Evolutionary conservation across 371 early-diverging fungal species (phyloP), one percentile per base, ranked within the genome.

Genomic region (Thermomucor indicae-seudaticae): DNA sequence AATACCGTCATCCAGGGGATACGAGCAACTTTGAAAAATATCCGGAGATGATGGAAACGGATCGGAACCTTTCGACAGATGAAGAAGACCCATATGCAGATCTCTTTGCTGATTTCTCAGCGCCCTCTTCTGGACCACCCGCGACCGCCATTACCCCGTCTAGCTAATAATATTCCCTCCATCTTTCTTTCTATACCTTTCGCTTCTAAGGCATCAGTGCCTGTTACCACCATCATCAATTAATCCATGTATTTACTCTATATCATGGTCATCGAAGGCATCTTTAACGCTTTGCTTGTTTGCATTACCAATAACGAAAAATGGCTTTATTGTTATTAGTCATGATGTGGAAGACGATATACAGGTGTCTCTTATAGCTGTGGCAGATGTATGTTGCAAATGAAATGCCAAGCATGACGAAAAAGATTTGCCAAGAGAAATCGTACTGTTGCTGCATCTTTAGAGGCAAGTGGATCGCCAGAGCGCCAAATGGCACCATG

Each of bases 21-120:
- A 85, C 85, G 7, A 71, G 78, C 38, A 85, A 85, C 54, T 85
- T 85, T 74, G 85, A 85, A 64, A 78, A 80, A 49, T 84, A 72
- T 52, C 65, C 66, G 70, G 81, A 66, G 57, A 79, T 48, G 62
- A 73, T 38, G 14, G 17, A 39, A 25, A 48, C 42, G 27, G 60
- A 64, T 34, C 55, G 47, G 16, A 57, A 51, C 52, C 65, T 22
- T 49, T 32, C 47, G 35, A 17, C 14, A 14, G 16, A 22, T 25
- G 25, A 60, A 27, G 64, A 51, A 22, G 70, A 74, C 51, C 72
- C 75, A 28, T 71, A 53, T 43, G 49, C 57, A 19, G 60, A 65
- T 24, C 43, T 71, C 5, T 75, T 75, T 58, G 46, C 53, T 53
- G 64, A 61, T 39, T 75, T 75, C 37, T 37, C 16, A 14, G 16